Evolutionary conservation across 2,329 filamentous ascomycete species (phyloP), one percentile per base, ranked within the genome.

Genomic region (Fusarium oligoseptatum): DNA sequence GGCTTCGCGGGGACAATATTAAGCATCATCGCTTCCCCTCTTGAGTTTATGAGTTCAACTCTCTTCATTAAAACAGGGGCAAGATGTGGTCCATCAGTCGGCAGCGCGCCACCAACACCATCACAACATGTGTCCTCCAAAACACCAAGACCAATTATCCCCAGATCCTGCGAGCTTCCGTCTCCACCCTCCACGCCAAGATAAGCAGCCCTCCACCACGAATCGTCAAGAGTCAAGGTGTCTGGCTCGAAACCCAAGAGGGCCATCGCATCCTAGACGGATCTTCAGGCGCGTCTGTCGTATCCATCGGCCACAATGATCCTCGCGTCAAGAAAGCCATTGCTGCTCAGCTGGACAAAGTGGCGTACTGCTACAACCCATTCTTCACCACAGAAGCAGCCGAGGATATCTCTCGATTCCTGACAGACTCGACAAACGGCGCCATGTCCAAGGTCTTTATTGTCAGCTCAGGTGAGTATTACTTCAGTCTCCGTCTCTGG

Each of bases 281-380:
- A 5, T 75, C 73, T 7, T 74, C 71, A 0, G 74, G 74, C 15
- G 74, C 74, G 6, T 69, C 74, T 12, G 74, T 76, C 1, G 72
- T 76, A 8, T 43, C 68, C 0, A 75, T 76, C 17, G 74, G 74
- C 0, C 74, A 76, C 0, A 64, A 66, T 43, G 66, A 76, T 11
- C 9, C 64, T 1, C 34, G 68, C 43, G 66, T 76, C 8, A 76
- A 75, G 20, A 8, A 64, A 4, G 74, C 74, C 2, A 76, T 76
- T 12, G 9, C 24, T 3, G 48, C 43, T 0, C 74, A 76, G 0
- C 2, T 76, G 0, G 66, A 76, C 0, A 36, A 57, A 0, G 72
- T 76, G 10, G 72, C 73, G 9, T 76, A 76, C 0, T 70, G 63
- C 24, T 74, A 76, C 10, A 74, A 57, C 12, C 73, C 73, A 0